Conservation (phyloP, 2,329 filamentous ascomycete species). For the Apiospora rasikravindrae region DNA sequence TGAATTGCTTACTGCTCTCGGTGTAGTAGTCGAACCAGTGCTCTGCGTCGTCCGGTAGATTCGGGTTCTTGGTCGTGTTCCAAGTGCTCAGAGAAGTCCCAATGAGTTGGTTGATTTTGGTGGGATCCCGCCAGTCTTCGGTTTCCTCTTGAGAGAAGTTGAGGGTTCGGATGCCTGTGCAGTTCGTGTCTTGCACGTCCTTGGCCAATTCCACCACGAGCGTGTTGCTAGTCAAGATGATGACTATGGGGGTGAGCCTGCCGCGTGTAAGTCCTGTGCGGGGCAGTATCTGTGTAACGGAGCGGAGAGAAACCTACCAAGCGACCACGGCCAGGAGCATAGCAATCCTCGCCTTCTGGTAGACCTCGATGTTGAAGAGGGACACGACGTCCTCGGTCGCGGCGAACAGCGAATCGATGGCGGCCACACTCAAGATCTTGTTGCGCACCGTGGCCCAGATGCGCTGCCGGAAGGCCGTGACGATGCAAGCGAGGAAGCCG, state of each 20-base stretch:
- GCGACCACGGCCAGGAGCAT: slow-evolving; percentile 41
- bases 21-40: slow-evolving; percentile 43
- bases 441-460: slow-evolving; percentile 39
- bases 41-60: not conserved
- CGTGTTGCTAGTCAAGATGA: slow-evolving; percentile 46
- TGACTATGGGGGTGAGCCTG: slow-evolving; percentile 43
- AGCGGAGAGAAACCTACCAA: slow-evolving; percentile 34
- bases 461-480: slow-evolving; percentile 40
- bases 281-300: not conserved
- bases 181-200: slow-evolving; percentile 34
- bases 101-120: slow-evolving; percentile 31
- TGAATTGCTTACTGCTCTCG: slow-evolving; percentile 32
- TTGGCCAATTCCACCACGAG: slow-evolving; percentile 38
- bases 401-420: slow-evolving; percentile 42
- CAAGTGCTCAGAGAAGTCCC: slow-evolving; percentile 38
- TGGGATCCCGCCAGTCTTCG: slow-evolving; percentile 40
- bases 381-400: slow-evolving; percentile 38
- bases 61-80: slow-evolving; percentile 37
- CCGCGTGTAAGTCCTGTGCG: not conserved
- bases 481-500: slow-evolving; percentile 41
- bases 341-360: slow-evolving; percentile 39
- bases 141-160: slow-evolving; percentile 42
- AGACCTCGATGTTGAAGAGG: slow-evolving; percentile 38
- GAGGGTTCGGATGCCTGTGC: slow-evolving; percentile 37
- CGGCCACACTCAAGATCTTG: slow-evolving; percentile 36